Evolutionary conservation across 1,284 basidiomycete species (phyloP).

Genomic region (Ceratobasidium sp.): DNA sequence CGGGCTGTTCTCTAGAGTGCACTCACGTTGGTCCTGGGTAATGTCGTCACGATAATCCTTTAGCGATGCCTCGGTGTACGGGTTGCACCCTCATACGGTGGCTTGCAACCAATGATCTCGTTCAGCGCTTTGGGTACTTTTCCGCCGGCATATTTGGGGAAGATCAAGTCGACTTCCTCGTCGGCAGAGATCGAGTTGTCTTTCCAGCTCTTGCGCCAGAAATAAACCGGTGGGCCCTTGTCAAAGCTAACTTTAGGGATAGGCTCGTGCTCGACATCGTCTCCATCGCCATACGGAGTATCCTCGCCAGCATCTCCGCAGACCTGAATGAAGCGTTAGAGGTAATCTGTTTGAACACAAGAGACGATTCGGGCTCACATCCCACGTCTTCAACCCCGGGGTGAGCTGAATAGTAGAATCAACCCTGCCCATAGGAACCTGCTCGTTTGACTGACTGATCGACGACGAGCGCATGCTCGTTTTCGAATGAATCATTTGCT

Average conservation of each 20-base stretch:
- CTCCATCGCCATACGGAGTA: not conserved
- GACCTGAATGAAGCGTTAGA: not conserved
- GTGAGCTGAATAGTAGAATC: not conserved
- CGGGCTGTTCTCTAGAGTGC: no score
- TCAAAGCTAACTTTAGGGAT: constrained; percentile 23
- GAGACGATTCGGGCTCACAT: constrained; percentile 7
- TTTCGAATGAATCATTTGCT: not conserved
- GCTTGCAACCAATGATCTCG: not conserved
- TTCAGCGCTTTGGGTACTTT: not conserved
- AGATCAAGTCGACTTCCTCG: constrained; percentile 7
- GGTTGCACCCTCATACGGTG: not conserved
- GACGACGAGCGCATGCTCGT: no score
- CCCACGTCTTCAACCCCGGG: not conserved
- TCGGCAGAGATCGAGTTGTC: not conserved
- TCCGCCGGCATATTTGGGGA: not conserved
- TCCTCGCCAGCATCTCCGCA: not conserved
- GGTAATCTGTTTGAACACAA: not conserved
- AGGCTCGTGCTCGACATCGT: not conserved
- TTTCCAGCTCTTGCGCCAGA: constrained; percentile 19
- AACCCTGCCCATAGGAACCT: not conserved
- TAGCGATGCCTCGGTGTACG: not conserved
- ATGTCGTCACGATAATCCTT: not conserved
- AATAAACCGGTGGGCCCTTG: not conserved
- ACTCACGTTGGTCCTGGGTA: not conserved
- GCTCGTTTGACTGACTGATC: not conserved